phyloP scores from a whole-genome alignment of 495 filamentous ascomycete genomes.

The Daldinia caldariorum region DNA sequence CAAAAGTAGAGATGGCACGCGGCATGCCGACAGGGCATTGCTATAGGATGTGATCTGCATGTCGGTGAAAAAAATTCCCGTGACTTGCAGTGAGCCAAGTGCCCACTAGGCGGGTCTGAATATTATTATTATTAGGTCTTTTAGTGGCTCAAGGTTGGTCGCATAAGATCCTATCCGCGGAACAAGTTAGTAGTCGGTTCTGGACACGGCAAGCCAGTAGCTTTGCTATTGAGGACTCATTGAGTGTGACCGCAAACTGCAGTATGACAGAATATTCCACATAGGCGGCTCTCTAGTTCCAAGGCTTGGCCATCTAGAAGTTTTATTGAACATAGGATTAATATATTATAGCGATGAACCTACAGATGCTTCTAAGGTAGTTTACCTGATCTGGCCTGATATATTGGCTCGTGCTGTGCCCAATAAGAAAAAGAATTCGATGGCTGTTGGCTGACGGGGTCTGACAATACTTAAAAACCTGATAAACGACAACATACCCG shows the following conservation, averaged over 20 bases:
- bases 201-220: constrained; percentile 33
- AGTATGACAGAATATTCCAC: constrained; percentile 38
- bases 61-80: constrained; percentile 44
- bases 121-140: constrained; percentile 42
- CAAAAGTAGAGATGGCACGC: constrained; percentile 30
- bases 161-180: constrained; percentile 34
- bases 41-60: constrained; percentile 38
- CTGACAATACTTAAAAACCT: not conserved
- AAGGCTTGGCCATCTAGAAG: constrained; percentile 24
- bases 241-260: constrained; percentile 29
- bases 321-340: constrained; percentile 11
- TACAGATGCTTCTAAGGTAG: not conserved
- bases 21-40: constrained; percentile 31
- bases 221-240: constrained; percentile 26
- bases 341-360: not conserved
- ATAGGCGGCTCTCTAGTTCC: constrained; percentile 27
- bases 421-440: not conserved
- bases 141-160: constrained; percentile 28
- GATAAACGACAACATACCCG: constrained; percentile 28
- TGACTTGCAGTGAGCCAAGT: constrained; percentile 39
- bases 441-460: not conserved
- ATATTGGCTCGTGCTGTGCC: not conserved
- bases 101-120: constrained; percentile 30
- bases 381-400: not conserved
- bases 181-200: constrained; percentile 27